Conservation (phyloP, 176 grass and related monocot genomes). For the Elymus sibiricus region DNA sequence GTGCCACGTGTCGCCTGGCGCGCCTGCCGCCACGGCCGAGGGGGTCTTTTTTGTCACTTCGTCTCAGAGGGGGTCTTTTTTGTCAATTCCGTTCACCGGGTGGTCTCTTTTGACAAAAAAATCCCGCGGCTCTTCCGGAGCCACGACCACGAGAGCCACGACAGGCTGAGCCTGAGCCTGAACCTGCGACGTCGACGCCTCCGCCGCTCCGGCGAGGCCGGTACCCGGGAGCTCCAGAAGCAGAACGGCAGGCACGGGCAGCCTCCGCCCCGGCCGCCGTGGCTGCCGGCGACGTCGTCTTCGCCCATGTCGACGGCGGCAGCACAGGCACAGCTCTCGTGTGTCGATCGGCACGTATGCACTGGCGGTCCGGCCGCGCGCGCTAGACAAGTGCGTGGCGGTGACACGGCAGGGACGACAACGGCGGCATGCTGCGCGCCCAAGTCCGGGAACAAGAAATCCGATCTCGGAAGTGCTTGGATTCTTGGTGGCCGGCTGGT, state of each 20-base stretch:
- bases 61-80: too few relatives aligned
- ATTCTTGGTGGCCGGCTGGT: not conserved
- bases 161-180: not conserved
- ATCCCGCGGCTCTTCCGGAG: not conserved
- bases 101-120: too few relatives aligned
- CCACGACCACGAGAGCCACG: conserved; percentile 28
- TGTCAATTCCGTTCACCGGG: too few relatives aligned
- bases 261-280: not conserved
- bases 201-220: not conserved
- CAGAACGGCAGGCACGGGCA: conserved; percentile 28
- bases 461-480: not conserved
- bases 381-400: not conserved
- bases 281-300: not conserved
- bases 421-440: not conserved
- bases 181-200: not conserved
- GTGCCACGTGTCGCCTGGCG: too few relatives aligned
- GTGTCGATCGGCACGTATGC: not conserved
- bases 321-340: not conserved
- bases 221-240: not conserved
- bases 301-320: not conserved
- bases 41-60: too few relatives aligned
- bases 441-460: not conserved
- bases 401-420: not conserved
- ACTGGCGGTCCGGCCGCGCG: not conserved
- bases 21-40: too few relatives aligned